These are phyloP conservation scores for Sphaerulina populicola DNA, from an alignment of 2,329 filamentous ascomycete species.

Conservation along the genomic window DNA sequence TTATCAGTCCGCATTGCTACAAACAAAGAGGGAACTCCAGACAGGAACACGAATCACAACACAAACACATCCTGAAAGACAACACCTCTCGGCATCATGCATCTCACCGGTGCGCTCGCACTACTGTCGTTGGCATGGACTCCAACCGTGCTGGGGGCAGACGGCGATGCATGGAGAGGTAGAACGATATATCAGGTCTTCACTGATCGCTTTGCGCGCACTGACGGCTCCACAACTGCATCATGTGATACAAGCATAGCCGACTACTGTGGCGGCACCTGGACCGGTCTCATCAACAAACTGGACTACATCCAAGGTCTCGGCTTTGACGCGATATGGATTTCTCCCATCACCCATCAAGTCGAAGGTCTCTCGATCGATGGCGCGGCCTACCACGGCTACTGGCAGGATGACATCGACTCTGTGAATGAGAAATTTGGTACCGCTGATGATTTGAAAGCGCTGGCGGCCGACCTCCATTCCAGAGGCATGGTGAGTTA, in stretches of 20 bases:
- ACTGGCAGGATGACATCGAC: constrained; percentile 47
- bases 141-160: constrained; percentile 21
- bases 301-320: constrained; percentile 54
- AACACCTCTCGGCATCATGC: constrained; percentile 13
- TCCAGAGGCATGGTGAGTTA: constrained; percentile 31
- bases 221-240: constrained; percentile 36
- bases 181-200: constrained; percentile 39
- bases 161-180: constrained; percentile 33
- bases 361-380: constrained; percentile 34
- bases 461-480: constrained; percentile 32
- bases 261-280: constrained; percentile 55
- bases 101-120: constrained; percentile 10
- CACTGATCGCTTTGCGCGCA: constrained; percentile 37
- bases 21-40: background rate
- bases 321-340: constrained; percentile 38
- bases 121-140: constrained; percentile 20
- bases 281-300: constrained; percentile 49
- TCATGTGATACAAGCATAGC: constrained; percentile 31
- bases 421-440: constrained; percentile 34
- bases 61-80: background rate
- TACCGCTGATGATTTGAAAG: constrained; percentile 32
- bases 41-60: background rate
- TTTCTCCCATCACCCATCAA: constrained; percentile 49
- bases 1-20: background rate
- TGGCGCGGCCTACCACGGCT: constrained; percentile 48